Conservation (phyloP, 148 eudicot genomes). For the Dysphania ambrosioides region DNA sequence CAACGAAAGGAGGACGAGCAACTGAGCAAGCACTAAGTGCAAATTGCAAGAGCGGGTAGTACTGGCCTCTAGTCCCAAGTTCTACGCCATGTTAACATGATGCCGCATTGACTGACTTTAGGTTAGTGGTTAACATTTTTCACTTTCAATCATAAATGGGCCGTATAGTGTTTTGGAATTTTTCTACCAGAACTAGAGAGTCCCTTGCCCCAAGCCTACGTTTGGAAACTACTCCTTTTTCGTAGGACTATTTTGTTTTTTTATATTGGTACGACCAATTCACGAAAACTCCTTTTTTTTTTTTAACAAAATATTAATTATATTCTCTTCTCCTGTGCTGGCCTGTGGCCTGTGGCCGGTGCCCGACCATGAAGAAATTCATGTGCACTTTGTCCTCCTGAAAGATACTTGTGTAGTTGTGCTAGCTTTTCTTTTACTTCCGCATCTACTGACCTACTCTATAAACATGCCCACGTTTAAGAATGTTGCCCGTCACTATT, state of each 20-base stretch:
- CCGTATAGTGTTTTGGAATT: too few species aligned
- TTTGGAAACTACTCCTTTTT: too few species aligned
- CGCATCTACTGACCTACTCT: too few species aligned
- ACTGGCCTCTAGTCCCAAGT: not conserved
- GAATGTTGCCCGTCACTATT: not conserved
- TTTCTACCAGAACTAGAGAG: not conserved
- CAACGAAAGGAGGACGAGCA: not conserved
- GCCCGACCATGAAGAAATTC: not conserved
- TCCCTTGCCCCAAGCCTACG: not conserved
- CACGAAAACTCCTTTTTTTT: too few species aligned
- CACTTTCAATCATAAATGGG: too few species aligned
- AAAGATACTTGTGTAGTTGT: not conserved
- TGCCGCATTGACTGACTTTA: not conserved
- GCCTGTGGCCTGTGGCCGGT: not conserved
- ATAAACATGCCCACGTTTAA: not conserved
- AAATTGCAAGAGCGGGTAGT: not conserved
- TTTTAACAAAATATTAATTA: too few species aligned
- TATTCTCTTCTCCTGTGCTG: not conserved
- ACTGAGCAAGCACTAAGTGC: not conserved
- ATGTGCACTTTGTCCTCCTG: not conserved
- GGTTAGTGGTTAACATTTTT: too few species aligned
- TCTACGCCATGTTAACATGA: not conserved
- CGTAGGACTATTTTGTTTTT: not conserved
- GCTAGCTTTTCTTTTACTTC: too few species aligned
- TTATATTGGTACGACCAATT: too few species aligned